These are phyloP conservation scores for Pogostemon cablin DNA, from an alignment of 257 asterid species.

Conservation along the genomic window DNA sequence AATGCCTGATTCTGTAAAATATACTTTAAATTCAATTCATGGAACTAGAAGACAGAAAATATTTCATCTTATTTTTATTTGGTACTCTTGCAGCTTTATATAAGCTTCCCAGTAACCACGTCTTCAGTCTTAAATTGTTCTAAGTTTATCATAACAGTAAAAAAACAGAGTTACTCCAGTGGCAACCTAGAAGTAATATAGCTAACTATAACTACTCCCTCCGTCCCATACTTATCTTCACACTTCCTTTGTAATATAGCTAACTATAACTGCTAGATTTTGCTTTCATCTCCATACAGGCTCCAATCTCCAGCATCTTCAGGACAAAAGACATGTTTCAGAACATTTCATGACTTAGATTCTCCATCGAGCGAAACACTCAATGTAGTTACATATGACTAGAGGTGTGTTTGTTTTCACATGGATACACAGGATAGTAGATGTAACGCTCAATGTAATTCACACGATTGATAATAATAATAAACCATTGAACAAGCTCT, in stretches of 20 bases:
- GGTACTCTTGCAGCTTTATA: background rate
- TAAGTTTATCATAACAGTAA: slow-evolving; percentile 2
- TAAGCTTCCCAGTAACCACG: slow-evolving; percentile 10
- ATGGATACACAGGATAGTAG: too few species aligned
- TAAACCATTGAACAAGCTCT: background rate
- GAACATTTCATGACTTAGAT: too few species aligned
- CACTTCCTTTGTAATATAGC: too few species aligned
- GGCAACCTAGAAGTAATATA: slow-evolving; percentile 7
- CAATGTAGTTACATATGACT: too few species aligned
- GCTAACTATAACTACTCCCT: background rate
- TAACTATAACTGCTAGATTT: slow-evolving; percentile 42
- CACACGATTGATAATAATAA: too few species aligned
- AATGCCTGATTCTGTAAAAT: slow-evolving; percentile 12
- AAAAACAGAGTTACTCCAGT: slow-evolving; percentile 12
- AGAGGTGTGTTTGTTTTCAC: too few species aligned
- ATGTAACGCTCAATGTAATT: too few species aligned
- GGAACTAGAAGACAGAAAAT: slow-evolving; percentile 14
- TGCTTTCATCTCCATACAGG: slow-evolving; percentile 56
- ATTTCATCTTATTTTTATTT: background rate
- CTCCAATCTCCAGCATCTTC: slow-evolving; percentile 76
- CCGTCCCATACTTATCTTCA: too few species aligned
- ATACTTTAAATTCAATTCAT: slow-evolving; percentile 13
- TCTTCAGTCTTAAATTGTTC: background rate
- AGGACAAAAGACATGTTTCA: background rate
- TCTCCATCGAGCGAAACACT: too few species aligned